A percentile compares a stretch with the other conserved stretches of the same genome.
phyloP scores from a whole-genome alignment of 495 filamentous ascomycete genomes.

The Penicillium chermesinum region DNA sequence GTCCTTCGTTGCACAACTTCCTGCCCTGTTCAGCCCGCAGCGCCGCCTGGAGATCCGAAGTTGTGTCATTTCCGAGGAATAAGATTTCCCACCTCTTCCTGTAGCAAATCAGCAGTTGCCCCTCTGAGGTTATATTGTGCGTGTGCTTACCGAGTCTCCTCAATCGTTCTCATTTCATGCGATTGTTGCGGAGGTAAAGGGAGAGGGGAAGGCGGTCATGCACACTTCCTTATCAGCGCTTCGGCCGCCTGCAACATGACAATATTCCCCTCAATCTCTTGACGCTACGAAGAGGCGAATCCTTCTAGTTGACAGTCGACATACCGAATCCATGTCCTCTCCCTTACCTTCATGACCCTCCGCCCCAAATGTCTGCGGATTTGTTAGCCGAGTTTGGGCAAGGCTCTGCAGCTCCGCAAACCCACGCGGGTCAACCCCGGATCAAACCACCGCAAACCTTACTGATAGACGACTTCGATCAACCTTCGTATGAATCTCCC shows the following conservation, averaged over 20 bases:
- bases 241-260: slow-evolving; percentile 6
- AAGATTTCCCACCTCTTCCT: slow-evolving; percentile 64
- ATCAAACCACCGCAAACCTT: slow-evolving; percentile 12
- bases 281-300: background rate
- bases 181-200: slow-evolving; percentile 14
- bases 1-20: slow-evolving; percentile 62
- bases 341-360: slow-evolving; percentile 6
- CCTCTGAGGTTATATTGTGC: background rate
- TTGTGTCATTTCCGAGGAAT: slow-evolving; percentile 51
- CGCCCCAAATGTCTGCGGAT: slow-evolving; percentile 62
- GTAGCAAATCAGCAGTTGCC: slow-evolving; percentile 4
- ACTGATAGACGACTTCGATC: slow-evolving; percentile 24
- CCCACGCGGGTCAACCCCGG: slow-evolving; percentile 9
- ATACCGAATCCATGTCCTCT: background rate
- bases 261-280: slow-evolving; percentile 6
- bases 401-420: slow-evolving; percentile 17
- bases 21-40: slow-evolving; percentile 52
- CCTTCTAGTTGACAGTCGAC: background rate
- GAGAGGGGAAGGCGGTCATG: slow-evolving; percentile 15
- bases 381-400: slow-evolving; percentile 66
- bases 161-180: slow-evolving; percentile 57
- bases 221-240: slow-evolving; percentile 18
- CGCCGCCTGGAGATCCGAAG: slow-evolving; percentile 60
- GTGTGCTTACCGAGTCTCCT: slow-evolving; percentile 52
- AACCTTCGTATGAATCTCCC: slow-evolving; percentile 21